These are phyloP conservation scores for Ophiostoma perfectum DNA, from an alignment of 2,329 filamentous ascomycete genomes.

Conservation along the genomic window DNA sequence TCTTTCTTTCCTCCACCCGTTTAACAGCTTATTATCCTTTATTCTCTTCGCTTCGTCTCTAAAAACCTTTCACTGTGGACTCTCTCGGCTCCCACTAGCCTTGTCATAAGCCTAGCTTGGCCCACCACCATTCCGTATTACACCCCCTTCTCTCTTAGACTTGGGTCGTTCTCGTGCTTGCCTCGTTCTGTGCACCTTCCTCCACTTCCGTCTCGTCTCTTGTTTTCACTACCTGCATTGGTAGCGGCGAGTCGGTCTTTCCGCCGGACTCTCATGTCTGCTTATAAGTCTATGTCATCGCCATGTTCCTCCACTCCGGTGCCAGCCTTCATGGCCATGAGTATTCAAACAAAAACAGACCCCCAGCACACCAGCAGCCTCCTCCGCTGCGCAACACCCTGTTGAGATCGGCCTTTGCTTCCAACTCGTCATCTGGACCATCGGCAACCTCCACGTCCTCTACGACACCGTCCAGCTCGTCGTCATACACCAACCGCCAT, in stretches of 20 bases:
- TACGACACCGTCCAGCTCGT: background rate
- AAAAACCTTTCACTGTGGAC: background rate
- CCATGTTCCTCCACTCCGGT: constrained; percentile 56
- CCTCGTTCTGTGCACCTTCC: background rate
- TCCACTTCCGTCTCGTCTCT: constrained; percentile 16
- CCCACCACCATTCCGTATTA: constrained; percentile 4
- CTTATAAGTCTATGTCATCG: constrained; percentile 25
- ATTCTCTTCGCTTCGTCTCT: background rate
- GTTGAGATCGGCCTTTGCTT: constrained; percentile 39
- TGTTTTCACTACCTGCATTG: background rate
- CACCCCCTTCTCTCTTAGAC: background rate
- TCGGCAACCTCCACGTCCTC: constrained; percentile 22
- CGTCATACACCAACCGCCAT: constrained; percentile 13
- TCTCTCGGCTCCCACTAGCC: constrained; percentile 18
- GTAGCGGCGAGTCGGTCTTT: constrained; percentile 18
- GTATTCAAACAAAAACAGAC: constrained; percentile 41
- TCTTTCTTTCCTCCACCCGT: background rate
- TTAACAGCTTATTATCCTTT: background rate
- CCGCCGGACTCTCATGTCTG: constrained; percentile 12
- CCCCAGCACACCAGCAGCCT: constrained; percentile 29
- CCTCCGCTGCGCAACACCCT: constrained; percentile 34
- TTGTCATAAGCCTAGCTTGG: constrained; percentile 19
- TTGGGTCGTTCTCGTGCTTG: background rate
- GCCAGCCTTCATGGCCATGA: constrained; percentile 57
- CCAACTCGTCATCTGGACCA: background rate